A percentile compares a stretch with the other conserved stretches of the same genome.
Evolutionary conservation across 192 early-diverging fungal species (phyloP).

Genomic region (Coemansia sp.): DNA sequence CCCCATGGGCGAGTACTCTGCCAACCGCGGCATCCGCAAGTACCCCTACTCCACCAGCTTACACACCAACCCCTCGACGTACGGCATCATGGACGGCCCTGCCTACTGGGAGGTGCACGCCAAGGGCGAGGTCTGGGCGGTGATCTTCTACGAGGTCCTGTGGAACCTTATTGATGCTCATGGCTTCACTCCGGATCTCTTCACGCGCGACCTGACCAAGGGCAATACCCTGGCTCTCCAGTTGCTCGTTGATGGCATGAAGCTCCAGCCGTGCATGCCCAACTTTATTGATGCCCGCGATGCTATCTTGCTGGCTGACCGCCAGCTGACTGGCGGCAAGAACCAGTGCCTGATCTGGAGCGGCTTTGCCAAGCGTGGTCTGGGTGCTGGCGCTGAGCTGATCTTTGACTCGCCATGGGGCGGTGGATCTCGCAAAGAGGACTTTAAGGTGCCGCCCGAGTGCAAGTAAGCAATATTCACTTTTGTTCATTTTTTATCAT

Average conservation of each 20-base stretch:
- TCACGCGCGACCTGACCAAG: slow-evolving; percentile 30
- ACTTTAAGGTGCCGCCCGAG: slow-evolving; percentile 52
- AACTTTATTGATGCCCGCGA: slow-evolving; percentile 63
- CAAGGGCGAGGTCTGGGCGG: slow-evolving; percentile 64
- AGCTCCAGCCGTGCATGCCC: slow-evolving; percentile 69
- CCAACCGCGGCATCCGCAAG: slow-evolving; percentile 45
- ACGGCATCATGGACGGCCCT: slow-evolving; percentile 34
- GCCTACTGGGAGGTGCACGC: slow-evolving; percentile 54
- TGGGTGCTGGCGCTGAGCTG: slow-evolving; percentile 57
- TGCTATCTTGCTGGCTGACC: slow-evolving; percentile 64
- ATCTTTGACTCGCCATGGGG: slow-evolving; percentile 63
- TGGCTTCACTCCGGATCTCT: slow-evolving; percentile 27
- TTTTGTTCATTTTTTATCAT: background rate
- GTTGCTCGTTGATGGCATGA: slow-evolving; percentile 58
- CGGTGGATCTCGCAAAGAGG: slow-evolving; percentile 58
- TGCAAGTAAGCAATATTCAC: slow-evolving; percentile 18
- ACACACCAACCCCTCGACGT: slow-evolving; percentile 38
- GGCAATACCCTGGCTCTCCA: slow-evolving; percentile 60
- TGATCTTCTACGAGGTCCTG: slow-evolving; percentile 60
- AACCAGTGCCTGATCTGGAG: slow-evolving; percentile 60
- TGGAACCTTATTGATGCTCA: slow-evolving; percentile 57
- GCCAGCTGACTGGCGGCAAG: slow-evolving; percentile 48
- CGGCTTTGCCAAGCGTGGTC: slow-evolving; percentile 69
- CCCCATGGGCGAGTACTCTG: slow-evolving; percentile 27
- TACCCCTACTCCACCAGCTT: slow-evolving; percentile 51